Percentiles rank a stretch among this genome's conserved stretches.
Conservation (phyloP, 2,329 filamentous ascomycete genomes). For the Exserohilum rostratum region DNA sequence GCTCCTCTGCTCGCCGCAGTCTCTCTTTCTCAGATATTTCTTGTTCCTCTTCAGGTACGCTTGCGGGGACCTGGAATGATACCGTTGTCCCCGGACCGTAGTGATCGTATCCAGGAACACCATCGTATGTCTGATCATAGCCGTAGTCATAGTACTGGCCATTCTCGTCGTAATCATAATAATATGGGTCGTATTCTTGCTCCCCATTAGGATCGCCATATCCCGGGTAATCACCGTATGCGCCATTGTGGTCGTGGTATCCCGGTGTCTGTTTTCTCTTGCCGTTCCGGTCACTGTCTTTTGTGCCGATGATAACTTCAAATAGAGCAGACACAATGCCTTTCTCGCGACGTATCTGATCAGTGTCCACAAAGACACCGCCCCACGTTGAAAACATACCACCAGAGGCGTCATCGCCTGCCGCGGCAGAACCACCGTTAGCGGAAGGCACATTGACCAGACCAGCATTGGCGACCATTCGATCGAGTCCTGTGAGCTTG, state of each 20-base stretch:
- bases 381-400: conserved; percentile 62
- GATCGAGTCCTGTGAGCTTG: conserved; percentile 77
- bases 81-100: conserved; percentile 48
- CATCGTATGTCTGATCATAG: conserved; percentile 41
- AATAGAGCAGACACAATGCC: conserved; percentile 88
- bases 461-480: conserved; percentile 63
- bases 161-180: conserved; percentile 42
- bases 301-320: conserved; percentile 85
- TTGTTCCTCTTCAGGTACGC: conserved; percentile 61
- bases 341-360: conserved; percentile 84
- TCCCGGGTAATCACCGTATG: conserved; percentile 28
- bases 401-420: conserved; percentile 47
- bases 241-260: conserved; percentile 15
- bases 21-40: conserved; percentile 81
- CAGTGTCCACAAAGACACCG: conserved; percentile 82
- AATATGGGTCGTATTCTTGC: conserved; percentile 31
- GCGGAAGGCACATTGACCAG: conserved; percentile 56
- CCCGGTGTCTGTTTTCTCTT: conserved; percentile 49
- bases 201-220: conserved; percentile 20
- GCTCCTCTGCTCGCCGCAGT: conserved; percentile 75
- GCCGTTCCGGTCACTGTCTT: conserved; percentile 69
- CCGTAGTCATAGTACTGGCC: conserved; percentile 42
- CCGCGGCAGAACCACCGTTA: conserved; percentile 47
- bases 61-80: conserved; percentile 60
- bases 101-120: conserved; percentile 37